Base-by-base conservation (phyloP, 768 basidiomycete species). In the Lactifluus volemus region DNA sequence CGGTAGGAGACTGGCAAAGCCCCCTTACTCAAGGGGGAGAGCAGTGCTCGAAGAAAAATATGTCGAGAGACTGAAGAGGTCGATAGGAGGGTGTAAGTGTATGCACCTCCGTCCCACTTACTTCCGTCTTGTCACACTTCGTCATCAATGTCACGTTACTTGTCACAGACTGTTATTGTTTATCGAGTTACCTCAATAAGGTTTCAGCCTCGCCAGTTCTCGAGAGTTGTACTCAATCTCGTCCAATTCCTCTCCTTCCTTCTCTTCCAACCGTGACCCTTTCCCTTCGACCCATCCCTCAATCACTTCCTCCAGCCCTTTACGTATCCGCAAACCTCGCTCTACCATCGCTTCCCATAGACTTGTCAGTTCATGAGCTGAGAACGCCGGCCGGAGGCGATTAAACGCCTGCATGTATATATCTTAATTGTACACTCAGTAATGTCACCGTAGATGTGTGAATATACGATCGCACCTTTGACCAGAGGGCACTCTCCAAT, bases 361-460 rank as follows among this genome's bases (percentile, higher is more conserved):
- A 21, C 69, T 76, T 53, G 77, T 77, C 64, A 92, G 74, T 70
- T 92, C 89, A 15, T 73, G 72, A 17, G 72, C 65, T 51, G 73
- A 78, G 70, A 92, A 92, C 52, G 79, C 84, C 3, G 74, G 69
- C 32, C 89, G 81, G 58, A 92, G 75, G 3, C 82, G 79, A 55
- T 84, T 83, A 72, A 91, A 92, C 17, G 89, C 90, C 49, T 89
- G 65, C 63, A 92, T 73, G 77, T 92, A 91, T 49, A 92, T 72
- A 50, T 84, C 89, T 92, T 69, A 25, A 52, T 56, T 53, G 36
- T 42, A 36, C 14, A 11, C 49, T 69, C 55, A 67, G 68, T 65
- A 21, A 52, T 14, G 34, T 39, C 29, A 12, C 32, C 50, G 38
- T 17, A 25, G 4, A 52, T 11, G 36, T 69, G 51, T 25, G 36